Base-by-base conservation (phyloP, 257 asterid species). In the Ilex asprella region DNA sequence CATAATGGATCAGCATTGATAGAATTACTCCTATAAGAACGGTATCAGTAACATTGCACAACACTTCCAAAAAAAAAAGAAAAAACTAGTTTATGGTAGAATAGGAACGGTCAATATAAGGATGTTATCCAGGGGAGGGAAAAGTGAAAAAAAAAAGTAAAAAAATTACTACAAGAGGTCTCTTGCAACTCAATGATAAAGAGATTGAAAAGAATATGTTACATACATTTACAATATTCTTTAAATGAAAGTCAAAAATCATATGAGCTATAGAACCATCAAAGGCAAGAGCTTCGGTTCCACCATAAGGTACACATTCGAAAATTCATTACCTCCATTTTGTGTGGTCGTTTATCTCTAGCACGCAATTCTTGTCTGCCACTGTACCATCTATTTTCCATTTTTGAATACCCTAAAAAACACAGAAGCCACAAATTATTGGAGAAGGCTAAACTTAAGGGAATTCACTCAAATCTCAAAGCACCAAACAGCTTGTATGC, bases 351-450 rank as follows among this genome's bases (percentile, higher is more conserved):
- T 70, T 69, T 78, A 63, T 73, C 82, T 79, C 81, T 78, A 59
- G 65, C 67, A 62, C 75, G 84, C 87, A 78, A 66, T 66, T 85
- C 95, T 59, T 74, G 87, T 67, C 82, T 82, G 55, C 86, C 81
- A 70, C 65, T 73, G 68, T 74, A 82, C 95, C 89, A 83, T 75
- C 73, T 72, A 74, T 67, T 81, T 6, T 89, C 95, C 96, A 89
- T 92, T 27, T 41, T 60, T 66, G 58, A 59, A 52, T 44, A 21
- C 54, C 76, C 68, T 66, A 55, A 53, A 29, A 41, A 62, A 21
- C 30, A 60, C 12, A 58, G 50, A 51, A 63, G 16, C 44, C 51
- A 59, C 21, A 31, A 58, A 16, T 31, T 53, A n/a, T 8, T 30
- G 54, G 21, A 39, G 60, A 32, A 51, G 31, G 16, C 43, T 51